Conservation (phyloP, 2,329 filamentous ascomycete genomes). For the Colletotrichum sublineola region DNA sequence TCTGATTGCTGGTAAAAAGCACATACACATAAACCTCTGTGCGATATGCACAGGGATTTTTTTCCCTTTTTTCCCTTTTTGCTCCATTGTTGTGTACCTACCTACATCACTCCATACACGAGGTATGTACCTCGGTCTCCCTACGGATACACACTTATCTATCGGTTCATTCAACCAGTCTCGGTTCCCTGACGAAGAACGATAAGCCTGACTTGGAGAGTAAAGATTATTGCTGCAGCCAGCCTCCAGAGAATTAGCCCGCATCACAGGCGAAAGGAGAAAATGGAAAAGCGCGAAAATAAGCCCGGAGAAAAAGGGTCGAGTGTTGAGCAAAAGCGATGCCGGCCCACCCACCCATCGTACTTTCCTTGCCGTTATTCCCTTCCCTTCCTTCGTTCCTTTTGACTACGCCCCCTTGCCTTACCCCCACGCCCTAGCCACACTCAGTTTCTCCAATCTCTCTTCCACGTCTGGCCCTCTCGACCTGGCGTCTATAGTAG, state of each 20-base stretch:
- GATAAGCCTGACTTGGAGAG: not conserved
- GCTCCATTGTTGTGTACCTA: too few relatives aligned
- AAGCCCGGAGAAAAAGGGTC: not conserved
- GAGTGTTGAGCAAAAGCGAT: not conserved
- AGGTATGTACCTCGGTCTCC: not conserved
- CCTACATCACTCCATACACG: too few relatives aligned
- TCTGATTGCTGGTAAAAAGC: not conserved
- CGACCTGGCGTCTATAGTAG: too few relatives aligned
- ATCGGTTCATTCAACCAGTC: not conserved
- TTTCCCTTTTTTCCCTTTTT: too few relatives aligned
- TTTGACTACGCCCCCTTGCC: not conserved
- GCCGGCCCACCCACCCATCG: not conserved
- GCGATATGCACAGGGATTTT: not conserved
- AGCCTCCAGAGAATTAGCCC: not conserved
- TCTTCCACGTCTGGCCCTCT: not conserved
- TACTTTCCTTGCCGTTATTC: not conserved
- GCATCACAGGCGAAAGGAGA: not conserved
- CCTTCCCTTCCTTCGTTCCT: not conserved
- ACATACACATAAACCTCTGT: not conserved
- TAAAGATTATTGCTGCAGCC: not conserved
- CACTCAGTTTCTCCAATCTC: not conserved
- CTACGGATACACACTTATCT: not conserved
- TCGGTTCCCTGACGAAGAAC: not conserved
- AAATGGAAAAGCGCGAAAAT: not conserved
- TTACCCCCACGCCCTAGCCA: constrained; percentile 13